Base-by-base conservation (phyloP, 768 basidiomycete species). In the Lentinula edodes region DNA sequence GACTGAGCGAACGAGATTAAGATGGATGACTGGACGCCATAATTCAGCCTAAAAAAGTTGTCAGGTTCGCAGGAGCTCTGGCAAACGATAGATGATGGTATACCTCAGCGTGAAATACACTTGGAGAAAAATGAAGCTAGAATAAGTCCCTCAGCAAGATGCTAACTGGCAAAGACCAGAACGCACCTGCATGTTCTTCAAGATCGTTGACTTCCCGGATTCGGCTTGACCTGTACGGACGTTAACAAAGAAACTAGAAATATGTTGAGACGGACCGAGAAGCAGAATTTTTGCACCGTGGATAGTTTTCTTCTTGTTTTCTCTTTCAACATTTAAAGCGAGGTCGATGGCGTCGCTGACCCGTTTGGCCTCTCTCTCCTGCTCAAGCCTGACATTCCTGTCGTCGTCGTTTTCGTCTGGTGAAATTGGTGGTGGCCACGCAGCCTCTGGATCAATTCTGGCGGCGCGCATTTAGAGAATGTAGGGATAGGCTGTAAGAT, bases 21-120 rank as follows among this genome's bases (percentile, higher is more conserved):
- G 81, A 68, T 86, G 81, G 60, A 89, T 85, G 62, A 88, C 81
- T 2, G 85, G 81, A 43, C 84, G 78, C 87, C 87, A 89, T 45
- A 81, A 73, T 51, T 78, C 79, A 5, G 78, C 74, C 75, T 82
- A 28, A 18, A 32, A 23, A 43, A 52, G 15, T 34, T 3, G 9
- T 55, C 18, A 41, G 12, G 41, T 15, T 60, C 34, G 16, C 13
- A 28, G 7, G 7, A 23, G 38, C 39, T 57, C 6, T 10, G 36
- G 20, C 16, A 54, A 9, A 18, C 59, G 64, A 61, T 58, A 46
- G 54, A 36, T 12, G 13, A 36, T 12, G 13, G 57, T 71, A n/a
- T 34, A 79, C 79, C 73, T 88, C 85, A 2, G 79, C 76, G 45
- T 78, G 72, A 64, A 88, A 86, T 1, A 84, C 79, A 62, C 79